A percentile compares a stretch with the other conserved stretches of the same genome.
phyloP scores from a whole-genome alignment of 2,329 filamentous ascomycete species.

The Coleophoma crateriformis region DNA sequence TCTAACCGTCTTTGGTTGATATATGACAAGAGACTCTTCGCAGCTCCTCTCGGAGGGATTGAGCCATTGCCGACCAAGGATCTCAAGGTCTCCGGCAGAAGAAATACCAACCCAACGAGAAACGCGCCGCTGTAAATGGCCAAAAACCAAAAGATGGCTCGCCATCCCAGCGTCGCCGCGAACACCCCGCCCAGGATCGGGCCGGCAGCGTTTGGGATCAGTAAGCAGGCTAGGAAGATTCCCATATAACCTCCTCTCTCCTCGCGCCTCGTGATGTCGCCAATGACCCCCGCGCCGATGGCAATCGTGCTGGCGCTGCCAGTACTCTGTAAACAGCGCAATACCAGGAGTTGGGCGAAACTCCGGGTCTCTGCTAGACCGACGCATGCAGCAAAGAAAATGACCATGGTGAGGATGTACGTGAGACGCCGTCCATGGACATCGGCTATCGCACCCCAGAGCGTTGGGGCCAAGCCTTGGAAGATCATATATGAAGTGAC shows the following conservation, averaged over 20 bases:
- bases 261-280: conserved; percentile 54
- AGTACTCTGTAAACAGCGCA: conserved; percentile 50
- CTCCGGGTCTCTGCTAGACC: conserved; percentile 34
- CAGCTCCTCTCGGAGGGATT: neutral
- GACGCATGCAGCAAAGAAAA: conserved; percentile 41
- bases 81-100: conserved; percentile 19
- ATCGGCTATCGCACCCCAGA: conserved; percentile 40
- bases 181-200: conserved; percentile 43
- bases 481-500: conserved; percentile 33
- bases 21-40: neutral
- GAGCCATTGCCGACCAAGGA: conserved; percentile 19
- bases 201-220: conserved; percentile 36
- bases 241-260: conserved; percentile 63
- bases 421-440: conserved; percentile 45
- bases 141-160: conserved; percentile 45
- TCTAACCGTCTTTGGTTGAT: neutral
- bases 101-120: conserved; percentile 22
- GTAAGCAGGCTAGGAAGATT: conserved; percentile 33
- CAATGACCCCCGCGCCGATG: conserved; percentile 52
- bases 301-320: conserved; percentile 55
- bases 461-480: conserved; percentile 50
- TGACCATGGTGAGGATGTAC: conserved; percentile 40
- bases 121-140: conserved; percentile 32
- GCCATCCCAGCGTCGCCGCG: conserved; percentile 38
- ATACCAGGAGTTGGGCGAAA: conserved; percentile 39